Conservation (phyloP, 768 basidiomycete species). For the Guyanaporus albipodus region DNA sequence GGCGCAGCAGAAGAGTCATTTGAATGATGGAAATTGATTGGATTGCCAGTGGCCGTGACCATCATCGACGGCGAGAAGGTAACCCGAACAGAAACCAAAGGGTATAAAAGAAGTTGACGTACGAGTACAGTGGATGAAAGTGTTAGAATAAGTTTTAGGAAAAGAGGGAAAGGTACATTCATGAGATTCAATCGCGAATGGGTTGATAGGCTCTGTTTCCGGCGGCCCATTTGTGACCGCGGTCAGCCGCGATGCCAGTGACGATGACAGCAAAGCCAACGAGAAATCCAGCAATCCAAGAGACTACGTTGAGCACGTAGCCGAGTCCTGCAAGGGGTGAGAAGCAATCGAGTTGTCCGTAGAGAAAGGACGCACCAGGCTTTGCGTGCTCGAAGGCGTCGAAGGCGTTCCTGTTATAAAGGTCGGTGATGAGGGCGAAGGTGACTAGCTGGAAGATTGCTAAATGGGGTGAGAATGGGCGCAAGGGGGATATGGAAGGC, state of each 20-base stretch:
- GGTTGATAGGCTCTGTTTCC: constrained; percentile 63
- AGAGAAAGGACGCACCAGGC: constrained; percentile 43
- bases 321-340: constrained; percentile 45
- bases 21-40: too few relatives aligned
- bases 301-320: constrained; percentile 54
- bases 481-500: neutral
- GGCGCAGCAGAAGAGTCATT: too few relatives aligned
- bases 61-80: neutral
- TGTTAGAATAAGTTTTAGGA: neutral
- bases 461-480: constrained; percentile 23
- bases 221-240: constrained; percentile 64
- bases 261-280: constrained; percentile 51
- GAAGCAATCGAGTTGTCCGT: neutral
- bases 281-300: constrained; percentile 58
- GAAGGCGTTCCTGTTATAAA: constrained; percentile 45
- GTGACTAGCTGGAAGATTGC: constrained; percentile 58
- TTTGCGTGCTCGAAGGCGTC: constrained; percentile 54
- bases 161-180: neutral
- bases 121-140: neutral
- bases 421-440: constrained; percentile 61
- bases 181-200: constrained; percentile 20
- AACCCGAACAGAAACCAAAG: neutral
- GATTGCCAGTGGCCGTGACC: too few relatives aligned
- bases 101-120: too few relatives aligned
- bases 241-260: constrained; percentile 54